phyloP scores from a whole-genome alignment of 345 rosid species.

The Eucalyptus virginea region DNA sequence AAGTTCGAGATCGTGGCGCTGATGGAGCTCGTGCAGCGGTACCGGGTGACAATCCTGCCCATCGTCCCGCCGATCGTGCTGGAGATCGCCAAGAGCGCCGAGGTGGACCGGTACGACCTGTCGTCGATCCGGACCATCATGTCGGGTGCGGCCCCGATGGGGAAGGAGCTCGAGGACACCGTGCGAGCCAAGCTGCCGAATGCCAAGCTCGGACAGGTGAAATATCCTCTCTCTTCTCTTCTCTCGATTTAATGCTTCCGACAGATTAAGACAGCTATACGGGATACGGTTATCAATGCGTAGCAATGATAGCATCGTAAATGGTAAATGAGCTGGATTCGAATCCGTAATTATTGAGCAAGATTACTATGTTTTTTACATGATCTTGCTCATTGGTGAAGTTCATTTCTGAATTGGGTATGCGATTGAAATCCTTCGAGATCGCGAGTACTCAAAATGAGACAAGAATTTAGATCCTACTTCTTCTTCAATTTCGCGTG shows the following conservation, averaged over 20 bases:
- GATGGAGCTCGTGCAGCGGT: constrained; percentile 45
- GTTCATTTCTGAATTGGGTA: background rate
- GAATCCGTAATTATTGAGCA: background rate
- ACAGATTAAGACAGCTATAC: background rate
- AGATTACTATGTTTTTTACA: background rate
- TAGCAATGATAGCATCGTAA: background rate
- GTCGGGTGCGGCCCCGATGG: constrained; percentile 90
- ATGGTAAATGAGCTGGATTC: background rate
- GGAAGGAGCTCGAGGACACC: constrained; percentile 83
- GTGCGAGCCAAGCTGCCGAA: constrained; percentile 59
- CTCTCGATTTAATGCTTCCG: background rate
- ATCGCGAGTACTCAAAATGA: background rate
- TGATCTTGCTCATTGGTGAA: too few relatives aligned
- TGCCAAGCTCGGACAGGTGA: constrained; percentile 88
- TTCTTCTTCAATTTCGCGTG: background rate
- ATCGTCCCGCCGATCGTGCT: constrained; percentile 75
- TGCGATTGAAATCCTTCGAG: background rate
- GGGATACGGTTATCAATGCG: background rate
- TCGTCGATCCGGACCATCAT: constrained; percentile 55
- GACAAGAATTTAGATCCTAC: background rate
- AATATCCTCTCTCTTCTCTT: background rate
- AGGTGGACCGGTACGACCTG: constrained; percentile 49
- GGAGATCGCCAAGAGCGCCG: constrained; percentile 53
- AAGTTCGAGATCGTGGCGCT: constrained; percentile 54
- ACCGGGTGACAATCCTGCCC: constrained; percentile 66